Conservation (phyloP, 2,329 filamentous ascomycete genomes). For the Ascochyta koolunga region DNA sequence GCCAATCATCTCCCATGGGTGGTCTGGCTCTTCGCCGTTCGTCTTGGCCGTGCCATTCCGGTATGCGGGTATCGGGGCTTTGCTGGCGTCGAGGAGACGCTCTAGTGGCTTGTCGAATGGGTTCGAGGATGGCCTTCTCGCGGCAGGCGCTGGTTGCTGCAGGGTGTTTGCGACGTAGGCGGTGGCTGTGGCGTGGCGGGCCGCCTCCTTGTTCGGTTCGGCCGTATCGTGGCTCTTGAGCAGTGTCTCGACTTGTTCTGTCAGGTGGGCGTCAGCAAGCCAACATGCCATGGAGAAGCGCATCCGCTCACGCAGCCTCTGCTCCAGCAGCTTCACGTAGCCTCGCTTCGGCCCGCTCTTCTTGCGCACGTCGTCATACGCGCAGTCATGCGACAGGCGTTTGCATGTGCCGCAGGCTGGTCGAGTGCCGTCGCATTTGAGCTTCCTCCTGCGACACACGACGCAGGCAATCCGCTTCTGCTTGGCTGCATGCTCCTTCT, state of each 20-base stretch:
- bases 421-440: conserved; percentile 84
- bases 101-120: conserved; percentile 10
- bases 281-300: background rate
- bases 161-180: conserved; percentile 42
- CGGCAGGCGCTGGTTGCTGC: conserved; percentile 31
- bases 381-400: conserved; percentile 83
- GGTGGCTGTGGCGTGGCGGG: conserved; percentile 33
- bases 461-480: conserved; percentile 93
- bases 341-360: conserved; percentile 95
- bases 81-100: conserved; percentile 20
- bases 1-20: conserved; percentile 85
- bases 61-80: conserved; percentile 26
- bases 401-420: conserved; percentile 90
- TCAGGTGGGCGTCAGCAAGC: conserved; percentile 21
- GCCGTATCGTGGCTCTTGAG: conserved; percentile 76
- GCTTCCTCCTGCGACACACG: conserved; percentile 88
- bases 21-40: conserved; percentile 43
- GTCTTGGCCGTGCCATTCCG: conserved; percentile 22
- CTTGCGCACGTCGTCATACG: conserved; percentile 89
- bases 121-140: conserved; percentile 21
- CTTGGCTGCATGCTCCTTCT: conserved; percentile 53
- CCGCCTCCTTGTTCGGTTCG: conserved; percentile 36
- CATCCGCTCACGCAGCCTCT: conserved; percentile 76
- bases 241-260: conserved; percentile 91
- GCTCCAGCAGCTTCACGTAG: conserved; percentile 93